Evolutionary conservation across 805 yeast species (phyloP), one percentile per base, ranked within the genome.

Genomic region (Hanseniaspora occidentalis): DNA sequence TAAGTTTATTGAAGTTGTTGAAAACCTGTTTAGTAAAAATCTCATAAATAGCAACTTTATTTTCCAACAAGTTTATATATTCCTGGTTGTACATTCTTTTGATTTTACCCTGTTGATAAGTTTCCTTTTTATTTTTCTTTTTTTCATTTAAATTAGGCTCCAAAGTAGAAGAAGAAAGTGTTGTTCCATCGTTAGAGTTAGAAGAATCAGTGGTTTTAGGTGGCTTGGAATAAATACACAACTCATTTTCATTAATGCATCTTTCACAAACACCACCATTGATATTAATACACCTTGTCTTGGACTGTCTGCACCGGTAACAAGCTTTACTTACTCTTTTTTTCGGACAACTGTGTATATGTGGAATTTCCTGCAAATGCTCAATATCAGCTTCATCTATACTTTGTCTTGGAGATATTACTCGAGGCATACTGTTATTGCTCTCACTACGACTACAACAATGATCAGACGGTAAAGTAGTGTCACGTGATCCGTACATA

Each of bases 151-250:
- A n/a, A n/a, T 29, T 29, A 14, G 33, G 16, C 13, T 13, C 10
- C 8, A 18, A 29, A 4, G 0, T 71, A 68, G 16, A 51, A 54
- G 1, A 72, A 70, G 42, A 66, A 67, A n/a, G n/a, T n/a, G n/a
- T n/a, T n/a, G n/a, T n/a, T n/a, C n/a, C 40, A 50, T 51, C 19
- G 7, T 14, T 16, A 10, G 22, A n/a, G 29, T 11, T 14, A 11
- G 17, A 21, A 47, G 67, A 67, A 29, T 68, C 72, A 35, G 63
- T 66, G n/a, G n/a, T n/a, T n/a, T 46, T 66, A 70, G 56, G 63
- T 67, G 64, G 70, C 38, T 70, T 73, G 26, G 75, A 67, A 47
- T 72, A 73, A 0, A 73, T 73, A 52, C 79, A 73, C 23, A 73
- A 63, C 52, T 72, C 74, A 49, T 73, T 73, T 46, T 73, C 77